Evolutionary conservation across 371 early-diverging fungal genomes (phyloP).

Genomic region (Apophysomyces variabilis): DNA sequence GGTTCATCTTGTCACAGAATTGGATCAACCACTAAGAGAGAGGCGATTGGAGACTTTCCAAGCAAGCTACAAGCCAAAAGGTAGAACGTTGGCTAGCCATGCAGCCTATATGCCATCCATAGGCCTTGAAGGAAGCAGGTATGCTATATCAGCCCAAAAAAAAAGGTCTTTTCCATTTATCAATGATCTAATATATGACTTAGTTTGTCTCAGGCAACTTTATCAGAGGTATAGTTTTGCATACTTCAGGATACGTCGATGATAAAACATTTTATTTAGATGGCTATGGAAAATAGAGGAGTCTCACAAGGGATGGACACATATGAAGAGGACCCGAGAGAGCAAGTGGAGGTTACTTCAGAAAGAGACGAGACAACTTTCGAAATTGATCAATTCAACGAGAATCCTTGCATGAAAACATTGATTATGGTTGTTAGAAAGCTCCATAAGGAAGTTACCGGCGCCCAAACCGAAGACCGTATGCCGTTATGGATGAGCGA

Average conservation of each 20-base stretch:
- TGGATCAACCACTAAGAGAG: slow-evolving; percentile 35
- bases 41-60: slow-evolving; percentile 46
- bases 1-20: slow-evolving; percentile 21
- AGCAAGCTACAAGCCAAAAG: slow-evolving; percentile 5
- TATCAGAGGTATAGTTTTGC: slow-evolving; percentile 25
- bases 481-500: slow-evolving; percentile 77
- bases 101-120: slow-evolving; percentile 33
- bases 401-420: slow-evolving; percentile 64
- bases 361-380: slow-evolving; percentile 14
- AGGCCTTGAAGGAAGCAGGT: slow-evolving; percentile 43
- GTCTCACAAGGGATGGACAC: background rate
- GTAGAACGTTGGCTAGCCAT: background rate
- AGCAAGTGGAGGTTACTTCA: slow-evolving; percentile 1
- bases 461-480: slow-evolving; percentile 37
- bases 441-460: slow-evolving; percentile 38
- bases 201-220: slow-evolving; percentile 34
- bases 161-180: background rate
- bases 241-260: background rate
- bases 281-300: slow-evolving; percentile 23
- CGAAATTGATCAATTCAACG: slow-evolving; percentile 62
- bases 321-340: background rate
- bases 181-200: background rate
- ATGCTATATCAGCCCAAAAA: background rate
- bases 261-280: background rate
- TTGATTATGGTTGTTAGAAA: slow-evolving; percentile 55